Base-by-base conservation (phyloP, 129 eudicot species). In the Chrysanthemum seticuspe region DNA sequence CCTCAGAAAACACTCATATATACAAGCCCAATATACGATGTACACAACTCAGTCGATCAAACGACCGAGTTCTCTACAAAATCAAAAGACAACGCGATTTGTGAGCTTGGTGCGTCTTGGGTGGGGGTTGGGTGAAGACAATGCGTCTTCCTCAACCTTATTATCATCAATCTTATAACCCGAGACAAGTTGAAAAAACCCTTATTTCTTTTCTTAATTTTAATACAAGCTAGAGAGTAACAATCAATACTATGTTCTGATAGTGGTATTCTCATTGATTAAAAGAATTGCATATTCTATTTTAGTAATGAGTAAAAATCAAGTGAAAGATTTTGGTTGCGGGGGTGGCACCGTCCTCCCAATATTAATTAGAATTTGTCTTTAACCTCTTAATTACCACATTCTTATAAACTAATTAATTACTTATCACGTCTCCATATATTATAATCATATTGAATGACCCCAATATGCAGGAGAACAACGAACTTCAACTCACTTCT, bases 281-380 rank as follows among this genome's bases (percentile, higher is more conserved):
- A 70, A 40, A 40, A 40, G 2, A 40, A 40, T 6, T 40, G 47
- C 5, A 23, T 55, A 56, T 76, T 67, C 34, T 54, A 54, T 15
- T 71, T 78, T 45, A 25, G 14, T 67, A 56, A 64, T 0, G 77
- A 56, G 82, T 78, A 27, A 50, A 64, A 71, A 64, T 78, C 77
- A 78, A 78, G 77, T 15, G 10, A 40, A 78, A 71, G 68, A 71
- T 78, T 70, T 78, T 65, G 77, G 73, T 54, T 59, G 77, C 67
- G 62, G 62, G 81, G 82, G 74, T 51, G 82, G 77, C 82, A 78
- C 80, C 74, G 74, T 68, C 80, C 74, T 76, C 68, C 67, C 53
- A 64, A 48, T 52, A 64, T 5, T 53, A 44, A 71, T 70, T 53
- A 71, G 58, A 2, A 47, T 76, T 71, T 71, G 67, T 70, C 50